Evolutionary conservation across 179 eudicot genomes (phyloP).

Genomic region (Gypsophila paniculata): DNA sequence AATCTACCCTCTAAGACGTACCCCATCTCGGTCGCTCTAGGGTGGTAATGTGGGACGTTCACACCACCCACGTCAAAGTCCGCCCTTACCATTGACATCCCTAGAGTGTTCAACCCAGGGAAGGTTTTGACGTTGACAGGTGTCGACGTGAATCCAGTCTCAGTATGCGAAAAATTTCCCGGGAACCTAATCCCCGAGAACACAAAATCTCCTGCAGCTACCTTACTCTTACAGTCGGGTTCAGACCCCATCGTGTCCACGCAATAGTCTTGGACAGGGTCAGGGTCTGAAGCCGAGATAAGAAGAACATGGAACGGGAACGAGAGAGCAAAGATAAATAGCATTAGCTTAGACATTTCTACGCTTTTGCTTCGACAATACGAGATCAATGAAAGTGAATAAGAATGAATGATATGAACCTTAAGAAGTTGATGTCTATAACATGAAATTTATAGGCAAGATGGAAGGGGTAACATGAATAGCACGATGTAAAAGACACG

Average conservation of each 20-base stretch:
- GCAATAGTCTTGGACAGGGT: slow-evolving; percentile 65
- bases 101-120: slow-evolving; percentile 67
- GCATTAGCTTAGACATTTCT: slow-evolving; percentile 21
- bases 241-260: slow-evolving; percentile 27
- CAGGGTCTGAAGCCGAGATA: slow-evolving; percentile 56
- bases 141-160: slow-evolving; percentile 35
- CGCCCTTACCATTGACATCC: slow-evolving; percentile 64
- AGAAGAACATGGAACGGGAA: slow-evolving; percentile 14
- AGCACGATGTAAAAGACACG: background rate
- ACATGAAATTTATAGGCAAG: slow-evolving; percentile 7
- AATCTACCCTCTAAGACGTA: slow-evolving; percentile 56
- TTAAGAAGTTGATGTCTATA: background rate
- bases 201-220: slow-evolving; percentile 48
- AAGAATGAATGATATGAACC: slow-evolving; percentile 3
- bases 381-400: background rate
- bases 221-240: slow-evolving; percentile 44
- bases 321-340: slow-evolving; percentile 22
- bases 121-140: slow-evolving; percentile 44
- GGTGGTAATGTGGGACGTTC: slow-evolving; percentile 71
- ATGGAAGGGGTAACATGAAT: slow-evolving; percentile 3
- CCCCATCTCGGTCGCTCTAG: slow-evolving; percentile 70
- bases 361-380: slow-evolving; percentile 3
- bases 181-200: slow-evolving; percentile 49
- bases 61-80: slow-evolving; percentile 55
- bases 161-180: slow-evolving; percentile 25